phyloP scores from a whole-genome alignment of 2,329 filamentous ascomycete genomes.

The Teratosphaeria viscida region DNA sequence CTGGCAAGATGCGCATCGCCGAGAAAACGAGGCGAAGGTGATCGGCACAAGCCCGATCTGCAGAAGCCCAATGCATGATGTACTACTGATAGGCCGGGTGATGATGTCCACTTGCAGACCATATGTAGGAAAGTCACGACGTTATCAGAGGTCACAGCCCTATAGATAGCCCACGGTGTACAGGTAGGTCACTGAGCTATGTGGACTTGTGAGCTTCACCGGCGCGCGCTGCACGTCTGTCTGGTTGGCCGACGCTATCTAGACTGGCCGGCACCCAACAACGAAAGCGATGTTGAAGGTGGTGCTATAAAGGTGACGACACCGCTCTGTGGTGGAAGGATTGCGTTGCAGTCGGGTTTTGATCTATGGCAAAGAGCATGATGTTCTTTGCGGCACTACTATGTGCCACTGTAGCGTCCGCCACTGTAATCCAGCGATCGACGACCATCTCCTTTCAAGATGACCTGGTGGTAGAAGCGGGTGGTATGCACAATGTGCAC shows the following conservation, averaged over 20 bases:
- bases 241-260: no score
- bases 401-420: not conserved
- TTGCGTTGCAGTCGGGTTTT: not conserved
- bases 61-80: not conserved
- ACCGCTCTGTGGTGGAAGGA: not conserved
- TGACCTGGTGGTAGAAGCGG: conserved; percentile 18
- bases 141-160: not conserved
- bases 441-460: conserved; percentile 15
- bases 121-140: not conserved
- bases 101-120: not conserved
- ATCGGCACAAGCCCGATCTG: not conserved
- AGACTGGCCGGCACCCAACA: not conserved
- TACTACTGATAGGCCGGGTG: not conserved
- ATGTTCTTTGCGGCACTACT: not conserved
- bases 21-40: not conserved
- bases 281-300: not conserved
- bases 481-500: conserved; percentile 40
- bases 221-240: no score
- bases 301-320: not conserved
- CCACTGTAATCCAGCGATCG: not conserved
- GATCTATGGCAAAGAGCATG: not conserved
- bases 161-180: not conserved
- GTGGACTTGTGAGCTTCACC: no score
- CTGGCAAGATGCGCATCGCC: not conserved
- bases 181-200: no score